Evolutionary conservation across 2,329 filamentous ascomycete genomes (phyloP).

Genomic region (Colletotrichum somersetense): DNA sequence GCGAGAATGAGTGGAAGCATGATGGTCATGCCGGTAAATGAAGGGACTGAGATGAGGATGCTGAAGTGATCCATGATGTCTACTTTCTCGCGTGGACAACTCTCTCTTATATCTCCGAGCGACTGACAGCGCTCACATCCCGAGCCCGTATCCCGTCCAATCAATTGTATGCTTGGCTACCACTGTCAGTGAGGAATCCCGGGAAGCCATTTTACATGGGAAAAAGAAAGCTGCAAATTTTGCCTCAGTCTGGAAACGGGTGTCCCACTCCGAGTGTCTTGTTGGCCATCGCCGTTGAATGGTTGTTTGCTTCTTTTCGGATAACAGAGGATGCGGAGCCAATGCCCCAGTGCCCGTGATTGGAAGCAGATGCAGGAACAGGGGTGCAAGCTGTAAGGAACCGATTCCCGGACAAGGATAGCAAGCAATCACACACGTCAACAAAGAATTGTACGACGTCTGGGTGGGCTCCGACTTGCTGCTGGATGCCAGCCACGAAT

Average conservation of each 20-base stretch:
- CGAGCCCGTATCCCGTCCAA: neutral
- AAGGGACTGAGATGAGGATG: neutral
- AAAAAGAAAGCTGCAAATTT: constrained; percentile 2
- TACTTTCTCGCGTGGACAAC: neutral
- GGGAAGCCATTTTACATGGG: neutral
- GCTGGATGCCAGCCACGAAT: too few relatives aligned
- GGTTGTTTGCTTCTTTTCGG: neutral
- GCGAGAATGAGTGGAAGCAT: constrained; percentile 10
- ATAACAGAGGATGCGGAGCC: neutral
- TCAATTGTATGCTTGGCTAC: neutral
- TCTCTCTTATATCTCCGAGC: neutral
- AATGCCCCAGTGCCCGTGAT: neutral
- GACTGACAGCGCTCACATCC: neutral
- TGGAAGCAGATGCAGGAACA: neutral
- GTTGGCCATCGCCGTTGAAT: neutral
- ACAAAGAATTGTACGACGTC: neutral
- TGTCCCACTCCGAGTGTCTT: neutral
- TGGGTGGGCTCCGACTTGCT: neutral
- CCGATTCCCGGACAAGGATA: neutral
- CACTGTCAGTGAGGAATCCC: neutral
- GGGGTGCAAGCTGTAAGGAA: neutral
- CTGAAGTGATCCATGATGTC: neutral
- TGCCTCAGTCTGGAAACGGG: neutral
- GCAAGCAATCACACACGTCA: too few relatives aligned
- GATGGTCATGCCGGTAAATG: too few relatives aligned